Evolutionary conservation across 192 early-diverging fungal genomes (phyloP), one percentile per base, ranked within the genome.

Genomic region (Coemansia sp.): DNA sequence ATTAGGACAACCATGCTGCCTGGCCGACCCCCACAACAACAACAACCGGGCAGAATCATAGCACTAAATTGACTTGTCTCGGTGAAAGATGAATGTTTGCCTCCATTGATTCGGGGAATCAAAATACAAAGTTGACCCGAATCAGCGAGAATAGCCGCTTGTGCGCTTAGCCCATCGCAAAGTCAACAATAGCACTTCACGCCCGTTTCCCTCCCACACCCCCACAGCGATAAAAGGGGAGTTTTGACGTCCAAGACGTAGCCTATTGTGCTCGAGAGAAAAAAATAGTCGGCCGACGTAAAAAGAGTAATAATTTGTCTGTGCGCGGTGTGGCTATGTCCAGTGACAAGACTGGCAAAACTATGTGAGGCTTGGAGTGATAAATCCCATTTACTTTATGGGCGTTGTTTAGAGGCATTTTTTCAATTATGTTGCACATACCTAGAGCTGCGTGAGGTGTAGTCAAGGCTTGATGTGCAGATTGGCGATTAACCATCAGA

Each of bases 121-220:
- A 57, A 57, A 57, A 35, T 35, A 13, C 34, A 46, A 57, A 33
- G 54, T 57, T 57, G 54, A 57, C 29, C 29, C 54, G 54, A 33
- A 33, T 35, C 19, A 48, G 19, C 16, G 54, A 57, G 54, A 57
- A 33, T 33, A 34, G 54, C 54, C 54, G 54, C 54, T 57, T 35
- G 54, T 57, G 31, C 54, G 31, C 31, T 16, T 31, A 34, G 5
- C 16, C 31, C 27, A 33, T 35, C 54, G 31, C 54, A 34, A 57
- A 29, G 8, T 3, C 19, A 45, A 51, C 50, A 56, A 56, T 56
- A 33, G 29, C 53, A 16, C 14, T 16, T 33, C 27, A 31, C 24
- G 50, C 50, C 53, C 16, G 29, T 16, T 56, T 33, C 53, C 53
- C 29, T 56, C 29, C 14, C 11, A 33, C 31, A 56, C 53, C 53